Evolutionary conservation across 768 basidiomycete genomes (phyloP), one percentile per base, ranked within the genome.

Genomic region (Wakefieldia striispora): DNA sequence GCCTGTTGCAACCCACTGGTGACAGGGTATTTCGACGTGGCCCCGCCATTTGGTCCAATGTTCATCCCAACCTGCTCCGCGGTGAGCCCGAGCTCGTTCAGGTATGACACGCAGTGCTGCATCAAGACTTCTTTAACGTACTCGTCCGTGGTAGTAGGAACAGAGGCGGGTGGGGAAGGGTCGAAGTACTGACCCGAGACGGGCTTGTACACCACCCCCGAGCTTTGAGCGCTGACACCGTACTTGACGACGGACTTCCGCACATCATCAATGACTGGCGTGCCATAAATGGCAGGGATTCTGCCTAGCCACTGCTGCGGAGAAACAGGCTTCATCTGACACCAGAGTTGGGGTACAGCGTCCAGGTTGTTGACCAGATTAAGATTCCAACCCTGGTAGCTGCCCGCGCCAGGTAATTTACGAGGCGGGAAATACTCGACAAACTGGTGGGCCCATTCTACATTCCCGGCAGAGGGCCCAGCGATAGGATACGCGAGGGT

Each of bases 361-460:
- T 60, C 52, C 7, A 47, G 40, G 13, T 39, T 41, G 38, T 60
- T 61, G 37, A 60, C 49, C 19, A 60, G 47, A 40, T 60, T 60
- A 7, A 26, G 40, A 39, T 60, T 60, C 59, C 59, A 60, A 1
- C 45, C 49, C n/a, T 53, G 19, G 35, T 61, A 54, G 7, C 39
- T 31, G 0, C 6, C 3, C 4, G 34, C 27, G n/a, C 24, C 2
- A 12, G 11, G 6, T 4, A 13, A 6, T 21, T 34, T 46, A 21
- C 34, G 40, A 19, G 17, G 0, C 1, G 51, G 55, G 38, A 57
- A 49, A 2, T 41, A 44, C 11, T 11, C 0, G 11, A 16, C 2
- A 16, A 60, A 60, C 38, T 53, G 49, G 1, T 53, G 17, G 1
- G 33, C 20, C 16, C 51, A 55, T 3, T 8, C 12, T 19, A 10